Percentiles rank a stretch among this genome's conserved stretches.
phyloP scores from a whole-genome alignment of 352 stramenopile species.

The Globisporangium okanoganense region DNA sequence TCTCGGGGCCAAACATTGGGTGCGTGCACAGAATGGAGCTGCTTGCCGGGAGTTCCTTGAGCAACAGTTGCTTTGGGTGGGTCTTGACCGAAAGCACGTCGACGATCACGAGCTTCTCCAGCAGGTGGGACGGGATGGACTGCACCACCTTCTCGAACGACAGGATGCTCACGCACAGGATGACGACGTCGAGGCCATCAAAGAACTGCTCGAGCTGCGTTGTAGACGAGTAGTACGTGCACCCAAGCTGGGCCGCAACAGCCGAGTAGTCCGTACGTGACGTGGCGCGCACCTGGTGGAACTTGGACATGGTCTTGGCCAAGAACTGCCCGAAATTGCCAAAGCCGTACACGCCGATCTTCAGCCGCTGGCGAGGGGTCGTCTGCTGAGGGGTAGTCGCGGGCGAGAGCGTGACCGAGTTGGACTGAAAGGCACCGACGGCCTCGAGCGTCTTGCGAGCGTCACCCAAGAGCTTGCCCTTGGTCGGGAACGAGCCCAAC shows the following conservation, averaged over 20 bases:
- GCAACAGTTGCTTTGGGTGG: conserved; percentile 92
- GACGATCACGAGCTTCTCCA: conserved; percentile 91
- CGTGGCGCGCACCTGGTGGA: conserved; percentile 83
- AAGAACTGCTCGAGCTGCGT: conserved; percentile 90
- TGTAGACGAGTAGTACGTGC: conserved; percentile 49
- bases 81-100: conserved; percentile 99
- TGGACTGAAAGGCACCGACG: conserved; percentile 35
- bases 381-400: conserved; percentile 18
- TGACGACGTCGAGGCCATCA: conserved; percentile 90
- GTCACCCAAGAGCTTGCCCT: conserved; percentile 55
- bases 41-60: conserved; percentile 85
- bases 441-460: conserved; percentile 51
- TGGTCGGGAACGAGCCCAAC: conserved; percentile 80
- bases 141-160: conserved; percentile 71
- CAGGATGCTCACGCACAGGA: conserved; percentile 86
- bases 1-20: conserved; percentile 98
- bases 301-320: conserved; percentile 92
- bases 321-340: conserved; percentile 98
- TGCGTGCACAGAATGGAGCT: conserved; percentile 96
- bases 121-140: conserved; percentile 56
- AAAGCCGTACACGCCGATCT: conserved; percentile 96
- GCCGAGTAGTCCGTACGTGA: conserved; percentile 86
- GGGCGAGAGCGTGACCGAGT: conserved; percentile 23
- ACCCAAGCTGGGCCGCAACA: conserved; percentile 47
- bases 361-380: conserved; percentile 57